phyloP scores from a whole-genome alignment of 2,329 filamentous ascomycete genomes.

The Penicillium sp. region DNA sequence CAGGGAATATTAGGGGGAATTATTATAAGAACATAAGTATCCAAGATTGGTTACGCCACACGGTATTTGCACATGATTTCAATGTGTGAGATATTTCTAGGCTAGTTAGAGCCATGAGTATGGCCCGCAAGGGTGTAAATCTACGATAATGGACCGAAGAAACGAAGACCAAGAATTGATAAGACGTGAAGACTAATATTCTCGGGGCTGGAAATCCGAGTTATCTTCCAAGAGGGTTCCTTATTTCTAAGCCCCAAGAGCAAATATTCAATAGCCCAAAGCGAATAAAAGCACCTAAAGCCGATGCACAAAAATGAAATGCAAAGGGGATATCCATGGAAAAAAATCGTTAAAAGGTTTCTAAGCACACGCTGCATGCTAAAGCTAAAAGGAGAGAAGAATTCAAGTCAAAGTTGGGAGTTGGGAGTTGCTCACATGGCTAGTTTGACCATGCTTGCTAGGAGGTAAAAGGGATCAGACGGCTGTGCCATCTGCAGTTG shows the following conservation, averaged over 20 bases:
- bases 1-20: not conserved
- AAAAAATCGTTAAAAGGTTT: conserved; percentile 27
- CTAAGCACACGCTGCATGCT: conserved; percentile 34
- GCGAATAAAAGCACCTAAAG: conserved; percentile 17
- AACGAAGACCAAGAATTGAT: not conserved
- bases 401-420: conserved; percentile 1
- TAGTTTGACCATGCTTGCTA: not conserved
- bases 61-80: not conserved
- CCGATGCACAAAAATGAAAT: conserved; percentile 17
- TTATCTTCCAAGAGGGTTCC: not conserved
- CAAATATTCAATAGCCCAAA: conserved; percentile 7
- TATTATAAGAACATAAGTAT: not conserved
- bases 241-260: conserved; percentile 1
- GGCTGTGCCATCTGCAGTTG: conserved; percentile 8
- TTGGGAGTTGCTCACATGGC: not conserved
- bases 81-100: not conserved
- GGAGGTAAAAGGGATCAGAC: conserved; percentile 1
- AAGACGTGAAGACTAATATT: not conserved
- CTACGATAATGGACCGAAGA: not conserved
- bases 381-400: conserved; percentile 19
- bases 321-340: conserved; percentile 31
- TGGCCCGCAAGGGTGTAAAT: not conserved
- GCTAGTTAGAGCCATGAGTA: not conserved
- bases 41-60: too few species aligned
- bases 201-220: not conserved